A percentile compares a stretch with the other conserved stretches of the same genome.
These are phyloP conservation scores for Pulveroboletus frians DNA, from an alignment of 768 basidiomycete genomes.

Conservation along the genomic window DNA sequence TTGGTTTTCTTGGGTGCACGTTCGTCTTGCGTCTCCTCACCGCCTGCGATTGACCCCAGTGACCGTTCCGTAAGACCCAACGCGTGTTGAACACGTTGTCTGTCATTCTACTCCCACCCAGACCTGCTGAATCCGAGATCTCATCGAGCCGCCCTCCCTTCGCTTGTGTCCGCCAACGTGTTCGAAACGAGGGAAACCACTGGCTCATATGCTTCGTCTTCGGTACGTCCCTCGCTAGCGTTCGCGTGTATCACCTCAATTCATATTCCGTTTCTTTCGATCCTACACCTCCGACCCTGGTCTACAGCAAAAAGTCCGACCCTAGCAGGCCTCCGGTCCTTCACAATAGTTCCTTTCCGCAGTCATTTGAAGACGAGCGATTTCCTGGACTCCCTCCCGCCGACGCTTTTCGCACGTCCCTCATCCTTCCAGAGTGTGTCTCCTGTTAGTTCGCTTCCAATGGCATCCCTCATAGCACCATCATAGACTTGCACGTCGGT, in stretches of 20 bases:
- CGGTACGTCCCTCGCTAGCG: slow-evolving; percentile 51
- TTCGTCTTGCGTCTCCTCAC: no score
- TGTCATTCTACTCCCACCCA: slow-evolving; percentile 29
- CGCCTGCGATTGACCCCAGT: background rate
- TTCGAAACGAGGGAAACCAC: slow-evolving; percentile 52
- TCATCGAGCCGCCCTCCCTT: slow-evolving; percentile 28
- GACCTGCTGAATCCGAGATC: slow-evolving; percentile 21
- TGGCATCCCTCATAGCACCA: slow-evolving; percentile 12
- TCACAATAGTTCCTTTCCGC: slow-evolving; percentile 27
- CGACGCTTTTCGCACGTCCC: slow-evolving; percentile 80
- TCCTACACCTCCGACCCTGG: slow-evolving; percentile 21
- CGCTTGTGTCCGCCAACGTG: slow-evolving; percentile 50
- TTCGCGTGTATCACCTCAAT: slow-evolving; percentile 27
- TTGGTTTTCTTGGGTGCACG: no score
- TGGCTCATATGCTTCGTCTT: slow-evolving; percentile 65
- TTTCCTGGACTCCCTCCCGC: slow-evolving; percentile 59
- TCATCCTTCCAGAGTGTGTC: slow-evolving; percentile 80
- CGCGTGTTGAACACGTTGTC: slow-evolving; percentile 80
- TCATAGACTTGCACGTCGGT: slow-evolving; percentile 71
- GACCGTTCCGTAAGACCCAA: slow-evolving; percentile 34
- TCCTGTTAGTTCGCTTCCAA: slow-evolving; percentile 7
- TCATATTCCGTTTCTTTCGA: slow-evolving; percentile 19
- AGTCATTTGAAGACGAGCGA: slow-evolving; percentile 33
- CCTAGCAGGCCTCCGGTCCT: slow-evolving; percentile 44
- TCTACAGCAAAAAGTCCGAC: slow-evolving; percentile 73